phyloP scores from a whole-genome alignment of 352 stramenopile genomes.

The Phytophthora megakarya region DNA sequence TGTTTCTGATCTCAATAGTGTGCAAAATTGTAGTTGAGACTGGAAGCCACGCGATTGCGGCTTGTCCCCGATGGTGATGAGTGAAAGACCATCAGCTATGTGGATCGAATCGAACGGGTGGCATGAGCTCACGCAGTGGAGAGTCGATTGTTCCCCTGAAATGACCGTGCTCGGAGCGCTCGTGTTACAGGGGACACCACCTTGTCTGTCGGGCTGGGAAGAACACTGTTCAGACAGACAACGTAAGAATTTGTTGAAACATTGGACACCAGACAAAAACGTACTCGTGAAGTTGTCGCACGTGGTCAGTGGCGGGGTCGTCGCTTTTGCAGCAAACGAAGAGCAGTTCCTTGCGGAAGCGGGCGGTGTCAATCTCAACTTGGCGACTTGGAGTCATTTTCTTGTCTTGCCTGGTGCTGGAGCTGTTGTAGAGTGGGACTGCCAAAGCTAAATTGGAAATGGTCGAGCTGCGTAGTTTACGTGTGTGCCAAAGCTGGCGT shows the following conservation, averaged over 20 bases:
- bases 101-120: conserved; percentile 9
- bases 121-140: conserved; percentile 17
- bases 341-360: conserved; percentile 37
- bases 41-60: neutral
- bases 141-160: conserved; percentile 19
- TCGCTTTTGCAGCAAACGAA: conserved; percentile 43
- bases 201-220: conserved; percentile 69
- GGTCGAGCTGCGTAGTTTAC: neutral
- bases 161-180: conserved; percentile 39
- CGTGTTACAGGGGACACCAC: conserved; percentile 66
- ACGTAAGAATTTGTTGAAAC: neutral
- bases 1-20: neutral
- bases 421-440: conserved; percentile 14
- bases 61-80: neutral
- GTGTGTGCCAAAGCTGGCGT: no score
- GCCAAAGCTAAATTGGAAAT: conserved; percentile 20
- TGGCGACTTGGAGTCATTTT: conserved; percentile 29
- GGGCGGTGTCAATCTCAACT: conserved; percentile 21
- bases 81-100: neutral
- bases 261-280: neutral
- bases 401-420: conserved; percentile 2
- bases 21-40: conserved; percentile 15
- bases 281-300: conserved; percentile 42
- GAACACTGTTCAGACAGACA: conserved; percentile 42
- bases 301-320: conserved; percentile 25